Evolutionary conservation across 306 rosid species (phyloP).

Genomic region (Psophocarpus tetragonolobus): DNA sequence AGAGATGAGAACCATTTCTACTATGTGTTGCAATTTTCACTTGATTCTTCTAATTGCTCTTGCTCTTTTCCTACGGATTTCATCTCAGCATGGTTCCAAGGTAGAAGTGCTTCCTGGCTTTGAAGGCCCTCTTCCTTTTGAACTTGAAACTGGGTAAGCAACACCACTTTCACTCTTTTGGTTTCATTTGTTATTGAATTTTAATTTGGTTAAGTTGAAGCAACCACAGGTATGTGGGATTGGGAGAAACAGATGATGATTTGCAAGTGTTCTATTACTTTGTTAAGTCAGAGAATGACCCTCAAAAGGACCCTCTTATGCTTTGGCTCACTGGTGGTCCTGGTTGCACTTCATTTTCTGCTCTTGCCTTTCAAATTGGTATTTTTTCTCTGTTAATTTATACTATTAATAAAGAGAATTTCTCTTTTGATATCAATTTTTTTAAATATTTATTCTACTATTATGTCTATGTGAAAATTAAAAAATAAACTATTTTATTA

Average conservation of each 20-base stretch:
- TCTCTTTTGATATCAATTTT: no score
- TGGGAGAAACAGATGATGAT: constrained; percentile 52
- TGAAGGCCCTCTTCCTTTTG: constrained; percentile 51
- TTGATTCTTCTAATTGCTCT: not conserved
- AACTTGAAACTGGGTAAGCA: constrained; percentile 56
- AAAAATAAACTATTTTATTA: no score
- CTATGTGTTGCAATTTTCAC: not conserved
- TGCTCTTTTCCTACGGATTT: not conserved
- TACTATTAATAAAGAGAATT: no score
- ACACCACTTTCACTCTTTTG: not conserved
- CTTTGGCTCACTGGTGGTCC: constrained; percentile 80
- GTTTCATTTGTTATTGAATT: not conserved
- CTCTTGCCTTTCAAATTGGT: constrained; percentile 51
- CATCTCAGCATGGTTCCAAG: not conserved
- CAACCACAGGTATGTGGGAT: constrained; percentile 53
- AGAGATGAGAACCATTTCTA: not conserved
- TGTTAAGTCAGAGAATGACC: constrained; percentile 53
- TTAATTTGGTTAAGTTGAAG: not conserved
- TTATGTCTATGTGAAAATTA: no score
- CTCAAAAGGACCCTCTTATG: constrained; percentile 58
- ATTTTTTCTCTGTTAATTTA: not conserved
- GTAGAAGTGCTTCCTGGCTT: constrained; percentile 51
- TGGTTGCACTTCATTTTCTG: constrained; percentile 55
- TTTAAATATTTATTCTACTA: no score
- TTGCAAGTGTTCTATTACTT: constrained; percentile 62